Conservation (phyloP, 192 early-diverging fungal species). For the Phlyctochytrium arcticum region DNA sequence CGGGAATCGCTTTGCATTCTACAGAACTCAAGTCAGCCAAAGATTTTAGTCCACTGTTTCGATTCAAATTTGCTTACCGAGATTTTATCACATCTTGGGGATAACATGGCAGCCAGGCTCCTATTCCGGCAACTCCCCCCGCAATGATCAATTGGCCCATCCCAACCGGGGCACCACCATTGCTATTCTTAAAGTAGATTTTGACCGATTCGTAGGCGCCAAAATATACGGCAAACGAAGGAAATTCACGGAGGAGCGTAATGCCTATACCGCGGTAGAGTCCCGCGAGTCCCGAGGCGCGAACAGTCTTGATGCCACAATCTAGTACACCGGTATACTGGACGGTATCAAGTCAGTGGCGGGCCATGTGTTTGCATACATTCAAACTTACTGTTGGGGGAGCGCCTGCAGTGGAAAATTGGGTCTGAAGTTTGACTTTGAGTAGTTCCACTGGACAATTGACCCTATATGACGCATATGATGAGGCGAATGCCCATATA, state of each 20-base stretch:
- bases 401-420: slow-evolving; percentile 13
- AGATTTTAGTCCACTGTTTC: slow-evolving; percentile 13
- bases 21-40: not conserved
- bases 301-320: slow-evolving; percentile 1
- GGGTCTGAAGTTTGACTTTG: slow-evolving; percentile 69
- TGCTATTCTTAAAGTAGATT: not conserved
- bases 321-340: slow-evolving; percentile 12
- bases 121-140: slow-evolving; percentile 40
- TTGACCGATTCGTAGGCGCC: slow-evolving; percentile 2
- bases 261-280: slow-evolving; percentile 37
- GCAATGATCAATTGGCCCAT: slow-evolving; percentile 36
- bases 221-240: slow-evolving; percentile 39
- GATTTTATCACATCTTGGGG: slow-evolving; percentile 89
- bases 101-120: slow-evolving; percentile 35
- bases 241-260: slow-evolving; percentile 37
- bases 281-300: slow-evolving; percentile 14
- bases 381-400: not conserved
- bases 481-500: not conserved
- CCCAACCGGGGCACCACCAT: not conserved
- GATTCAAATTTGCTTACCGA: slow-evolving; percentile 54
- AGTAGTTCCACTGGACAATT: slow-evolving; percentile 67
- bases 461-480: slow-evolving; percentile 21
- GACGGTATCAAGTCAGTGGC: not conserved
- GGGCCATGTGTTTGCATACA: not conserved
- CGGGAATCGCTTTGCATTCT: slow-evolving; percentile 10